Evolutionary conservation across 495 filamentous ascomycete genomes (phyloP).

Genomic region (Penicillium soppii): DNA sequence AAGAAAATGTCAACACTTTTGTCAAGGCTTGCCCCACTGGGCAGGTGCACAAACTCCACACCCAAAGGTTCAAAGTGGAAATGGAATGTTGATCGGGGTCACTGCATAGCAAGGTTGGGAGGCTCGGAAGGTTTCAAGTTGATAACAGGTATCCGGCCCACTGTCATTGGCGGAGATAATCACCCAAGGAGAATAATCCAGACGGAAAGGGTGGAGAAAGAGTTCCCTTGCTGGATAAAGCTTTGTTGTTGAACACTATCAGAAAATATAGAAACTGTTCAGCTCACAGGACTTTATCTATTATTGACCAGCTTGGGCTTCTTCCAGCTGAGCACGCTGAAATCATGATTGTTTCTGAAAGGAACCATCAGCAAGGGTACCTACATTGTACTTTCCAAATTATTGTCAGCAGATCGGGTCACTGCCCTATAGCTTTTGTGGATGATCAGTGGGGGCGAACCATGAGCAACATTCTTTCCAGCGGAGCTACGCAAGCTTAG

Average conservation of each 20-base stretch:
- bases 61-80: not conserved
- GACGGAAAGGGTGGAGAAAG: not conserved
- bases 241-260: not conserved
- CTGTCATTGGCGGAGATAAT: not conserved
- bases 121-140: not conserved
- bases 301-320: too few relatives aligned
- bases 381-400: too few relatives aligned
- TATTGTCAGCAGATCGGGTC: not conserved
- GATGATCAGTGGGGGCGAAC: too few relatives aligned
- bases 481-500: not conserved
- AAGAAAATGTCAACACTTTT: not conserved
- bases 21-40: not conserved
- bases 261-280: not conserved
- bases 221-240: not conserved
- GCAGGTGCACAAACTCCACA: not conserved
- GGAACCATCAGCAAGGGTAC: too few relatives aligned
- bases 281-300: too few relatives aligned
- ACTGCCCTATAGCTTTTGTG: too few relatives aligned
- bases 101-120: constrained; percentile 3
- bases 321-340: too few relatives aligned
- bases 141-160: not conserved
- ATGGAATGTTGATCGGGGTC: constrained; percentile 18
- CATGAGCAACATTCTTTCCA: not conserved
- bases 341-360: too few relatives aligned
- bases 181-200: not conserved